Percentiles rank a stretch among this genome's conserved stretches.
These are phyloP conservation scores for Eucalyptus lansdowneana DNA, from an alignment of 345 rosid species.

Conservation along the genomic window DNA sequence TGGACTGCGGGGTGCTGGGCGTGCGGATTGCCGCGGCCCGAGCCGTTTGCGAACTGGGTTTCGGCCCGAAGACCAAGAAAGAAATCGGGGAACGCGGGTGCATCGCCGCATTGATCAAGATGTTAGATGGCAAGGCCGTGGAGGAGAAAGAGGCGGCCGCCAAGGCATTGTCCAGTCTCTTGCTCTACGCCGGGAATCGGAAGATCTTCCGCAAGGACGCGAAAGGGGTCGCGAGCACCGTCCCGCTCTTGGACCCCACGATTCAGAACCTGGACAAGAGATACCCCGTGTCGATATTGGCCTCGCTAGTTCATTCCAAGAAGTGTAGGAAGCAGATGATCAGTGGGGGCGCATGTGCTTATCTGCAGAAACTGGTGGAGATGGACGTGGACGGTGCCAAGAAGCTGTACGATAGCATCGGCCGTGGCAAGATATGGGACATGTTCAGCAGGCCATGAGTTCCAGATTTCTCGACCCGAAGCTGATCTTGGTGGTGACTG, in stretches of 20 bases:
- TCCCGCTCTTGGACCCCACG: constrained; percentile 55
- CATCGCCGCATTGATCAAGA: constrained; percentile 37
- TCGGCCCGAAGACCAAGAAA: constrained; percentile 42
- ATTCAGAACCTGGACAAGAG: constrained; percentile 46
- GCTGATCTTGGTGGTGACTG: not conserved
- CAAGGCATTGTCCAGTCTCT: constrained; percentile 43
- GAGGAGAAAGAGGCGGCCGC: constrained; percentile 88
- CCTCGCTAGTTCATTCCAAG: constrained; percentile 48
- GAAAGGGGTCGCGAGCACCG: constrained; percentile 44
- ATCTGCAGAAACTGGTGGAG: constrained; percentile 68
- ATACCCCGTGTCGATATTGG: constrained; percentile 43
- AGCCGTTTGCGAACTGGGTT: constrained; percentile 43
- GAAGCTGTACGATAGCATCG: constrained; percentile 55
- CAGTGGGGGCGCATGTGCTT: constrained; percentile 54
- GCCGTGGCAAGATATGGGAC: constrained; percentile 77
- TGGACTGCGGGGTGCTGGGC: constrained; percentile 52
- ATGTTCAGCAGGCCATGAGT: constrained; percentile 15
- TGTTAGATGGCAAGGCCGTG: constrained; percentile 79
- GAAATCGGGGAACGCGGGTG: constrained; percentile 68
- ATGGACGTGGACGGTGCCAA: constrained; percentile 77
- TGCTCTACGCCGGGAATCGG: constrained; percentile 36
- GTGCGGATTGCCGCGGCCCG: constrained; percentile 71
- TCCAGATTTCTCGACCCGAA: not conserved
- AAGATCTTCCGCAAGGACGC: constrained; percentile 44
- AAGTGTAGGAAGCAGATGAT: constrained; percentile 75